These are phyloP conservation scores for Ophiostoma perfectum DNA, from an alignment of 2,329 filamentous ascomycete species.

Conservation along the genomic window DNA sequence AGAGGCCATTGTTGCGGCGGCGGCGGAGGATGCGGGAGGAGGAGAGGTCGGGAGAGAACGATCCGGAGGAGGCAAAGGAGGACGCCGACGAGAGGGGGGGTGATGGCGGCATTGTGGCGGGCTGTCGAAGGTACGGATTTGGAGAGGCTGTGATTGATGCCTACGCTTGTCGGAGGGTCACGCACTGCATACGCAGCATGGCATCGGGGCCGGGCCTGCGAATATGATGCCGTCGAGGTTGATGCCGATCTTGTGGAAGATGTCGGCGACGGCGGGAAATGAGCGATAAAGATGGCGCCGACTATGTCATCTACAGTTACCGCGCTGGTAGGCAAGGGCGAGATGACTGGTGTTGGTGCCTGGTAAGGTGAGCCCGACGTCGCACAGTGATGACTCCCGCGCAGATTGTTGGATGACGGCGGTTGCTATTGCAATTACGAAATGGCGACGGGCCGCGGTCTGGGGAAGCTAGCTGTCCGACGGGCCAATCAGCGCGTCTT, in stretches of 20 bases:
- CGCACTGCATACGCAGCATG: not conserved
- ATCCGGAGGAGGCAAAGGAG: slow-evolving; percentile 21
- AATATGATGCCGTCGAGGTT: not conserved
- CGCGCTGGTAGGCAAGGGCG: not conserved
- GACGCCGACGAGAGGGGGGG: slow-evolving; percentile 18
- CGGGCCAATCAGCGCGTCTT: slow-evolving; percentile 14
- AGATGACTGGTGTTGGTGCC: not conserved
- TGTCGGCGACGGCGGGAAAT: not conserved
- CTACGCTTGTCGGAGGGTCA: not conserved
- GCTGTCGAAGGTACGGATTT: not conserved
- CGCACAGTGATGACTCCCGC: slow-evolving; percentile 1
- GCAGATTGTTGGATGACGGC: slow-evolving; percentile 4
- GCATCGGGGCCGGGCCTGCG: not conserved
- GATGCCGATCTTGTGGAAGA: not conserved
- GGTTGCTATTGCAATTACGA: slow-evolving; percentile 11
- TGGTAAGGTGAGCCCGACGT: not conserved
- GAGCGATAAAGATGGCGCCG: not conserved
- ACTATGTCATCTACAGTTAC: not conserved
- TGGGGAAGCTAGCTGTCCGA: slow-evolving; percentile 15
- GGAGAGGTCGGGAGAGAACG: slow-evolving; percentile 21
- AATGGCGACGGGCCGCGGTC: slow-evolving; percentile 9
- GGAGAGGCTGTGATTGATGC: not conserved
- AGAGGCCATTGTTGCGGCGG: slow-evolving; percentile 22
- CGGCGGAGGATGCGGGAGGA: slow-evolving; percentile 18
- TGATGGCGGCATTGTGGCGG: slow-evolving; percentile 17